Evolutionary conservation across 78 protist species (phyloP), one percentile per base, ranked within the genome.

Genomic region (Dictyostelium brefeldianum): DNA sequence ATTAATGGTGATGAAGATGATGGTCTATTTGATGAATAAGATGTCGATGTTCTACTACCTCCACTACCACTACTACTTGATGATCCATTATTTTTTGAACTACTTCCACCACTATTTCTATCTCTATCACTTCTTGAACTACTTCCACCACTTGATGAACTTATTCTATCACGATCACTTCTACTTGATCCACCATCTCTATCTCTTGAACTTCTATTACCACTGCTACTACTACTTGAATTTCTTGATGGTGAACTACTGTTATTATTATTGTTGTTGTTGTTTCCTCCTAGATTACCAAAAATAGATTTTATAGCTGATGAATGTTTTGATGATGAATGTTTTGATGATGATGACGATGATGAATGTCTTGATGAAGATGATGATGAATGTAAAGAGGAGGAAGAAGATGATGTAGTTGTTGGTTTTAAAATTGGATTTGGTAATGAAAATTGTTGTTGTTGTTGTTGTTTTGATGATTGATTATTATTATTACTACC

Each of bases 291-390:
- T 29, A 67, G 15, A 67, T 31, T 25, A 29, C 75, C 75, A 31
- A 67, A 67, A 67, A 67, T 25, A 31, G 75, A 25, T 31, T 67
- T 67, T 67, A 67, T 31, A 51, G 56, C 15, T 51, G 56, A 51
- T 67, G 75, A 41, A 25, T 62, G 36, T 36, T 2, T 36, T 65
- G 78, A 70, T 36, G 78, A 71, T 67, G 75, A 67, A 25, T 62
- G 36, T 36, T 2, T 36, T 65, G 78, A 70, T 36, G 78, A 71
- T 67, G 75, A 67, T 1, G 75, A 67, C 5, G 48, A 65, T 69
- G 77, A 69, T 69, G 69, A 59, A 59, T 59, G 29, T 59, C 29
- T 18, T 8, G 15, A 31, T 70, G 78, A 71, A 11, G 27, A 6
- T 5, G 78, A 71, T 4, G 78, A 43, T 20, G 78, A 71, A 25